These are phyloP conservation scores for Trichosporon asahii DNA, from an alignment of 1,284 basidiomycete genomes.

Conservation along the genomic window DNA sequence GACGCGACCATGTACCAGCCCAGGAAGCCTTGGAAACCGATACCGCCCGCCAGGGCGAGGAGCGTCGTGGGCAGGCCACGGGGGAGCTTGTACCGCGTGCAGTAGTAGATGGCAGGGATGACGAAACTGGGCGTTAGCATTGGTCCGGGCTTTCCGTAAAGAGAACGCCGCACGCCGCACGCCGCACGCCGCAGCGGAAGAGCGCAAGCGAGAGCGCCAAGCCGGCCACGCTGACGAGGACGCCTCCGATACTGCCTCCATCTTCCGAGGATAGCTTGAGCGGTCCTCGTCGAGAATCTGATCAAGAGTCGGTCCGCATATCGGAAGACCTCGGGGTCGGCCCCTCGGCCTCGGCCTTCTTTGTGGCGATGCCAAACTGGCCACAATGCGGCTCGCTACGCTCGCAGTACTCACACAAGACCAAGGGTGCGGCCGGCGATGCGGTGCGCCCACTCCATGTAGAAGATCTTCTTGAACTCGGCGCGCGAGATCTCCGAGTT, in stretches of 20 bases:
- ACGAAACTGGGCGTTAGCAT: constrained; percentile 59
- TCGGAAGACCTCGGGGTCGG: not conserved
- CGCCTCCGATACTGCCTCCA: not conserved
- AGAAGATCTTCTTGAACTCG: constrained; percentile 96
- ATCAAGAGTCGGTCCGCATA: not conserved
- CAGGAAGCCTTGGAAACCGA: constrained; percentile 81
- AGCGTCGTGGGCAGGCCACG: constrained; percentile 63
- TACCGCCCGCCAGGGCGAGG: constrained; percentile 67
- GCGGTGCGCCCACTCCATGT: constrained; percentile 98
- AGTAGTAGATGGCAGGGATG: constrained; percentile 74
- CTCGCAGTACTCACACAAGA: constrained; percentile 43
- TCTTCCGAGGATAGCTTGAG: not conserved
- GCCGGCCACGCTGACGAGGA: not conserved
- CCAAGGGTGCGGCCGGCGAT: constrained; percentile 90
- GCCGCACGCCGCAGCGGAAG: not conserved
- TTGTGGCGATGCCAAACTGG: not conserved
- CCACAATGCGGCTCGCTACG: not conserved
- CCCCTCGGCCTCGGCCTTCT: not conserved
- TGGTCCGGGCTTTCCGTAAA: not conserved
- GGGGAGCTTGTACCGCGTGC: constrained; percentile 64
- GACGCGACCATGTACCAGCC: constrained; percentile 99
- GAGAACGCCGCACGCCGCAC: too few species aligned
- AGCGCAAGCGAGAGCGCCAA: not conserved
- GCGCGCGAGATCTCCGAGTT: constrained; percentile 81
- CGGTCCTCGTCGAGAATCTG: not conserved